Evolutionary conservation across 2,329 filamentous ascomycete species (phyloP).

Genomic region (Metarhizium brunneum): DNA sequence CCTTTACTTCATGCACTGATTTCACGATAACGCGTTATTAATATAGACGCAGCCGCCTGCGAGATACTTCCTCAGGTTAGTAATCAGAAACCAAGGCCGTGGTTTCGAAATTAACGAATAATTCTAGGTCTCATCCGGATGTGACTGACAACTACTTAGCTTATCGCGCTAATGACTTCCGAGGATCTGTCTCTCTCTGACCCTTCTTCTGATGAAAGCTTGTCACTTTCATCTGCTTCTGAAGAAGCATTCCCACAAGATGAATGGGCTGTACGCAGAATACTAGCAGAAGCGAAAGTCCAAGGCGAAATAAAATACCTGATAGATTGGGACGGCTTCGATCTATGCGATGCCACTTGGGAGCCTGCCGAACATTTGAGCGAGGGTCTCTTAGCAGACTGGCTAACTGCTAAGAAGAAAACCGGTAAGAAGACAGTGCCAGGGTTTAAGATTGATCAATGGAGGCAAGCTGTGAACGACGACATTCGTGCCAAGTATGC

Average conservation of each 20-base stretch:
- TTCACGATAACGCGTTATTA: too few species aligned
- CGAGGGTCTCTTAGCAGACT: constrained; percentile 27
- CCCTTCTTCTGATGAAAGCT: constrained; percentile 13
- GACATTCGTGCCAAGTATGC: constrained; percentile 19
- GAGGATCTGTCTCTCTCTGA: neutral
- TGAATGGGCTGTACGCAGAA: constrained; percentile 40
- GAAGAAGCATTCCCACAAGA: constrained; percentile 23
- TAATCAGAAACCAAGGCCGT: neutral
- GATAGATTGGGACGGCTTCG: constrained; percentile 27
- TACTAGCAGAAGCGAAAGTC: constrained; percentile 36
- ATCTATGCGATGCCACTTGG: constrained; percentile 33
- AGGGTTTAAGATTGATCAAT: constrained; percentile 30
- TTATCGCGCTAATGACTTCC: neutral
- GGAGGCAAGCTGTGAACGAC: constrained; percentile 21
- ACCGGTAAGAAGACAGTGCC: constrained; percentile 21
- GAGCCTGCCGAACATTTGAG: constrained; percentile 38
- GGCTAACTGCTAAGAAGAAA: constrained; percentile 32
- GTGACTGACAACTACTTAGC: neutral
- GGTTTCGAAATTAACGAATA: neutral
- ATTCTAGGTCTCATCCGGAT: neutral
- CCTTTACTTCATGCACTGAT: too few species aligned
- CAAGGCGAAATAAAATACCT: constrained; percentile 21
- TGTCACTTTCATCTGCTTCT: constrained; percentile 24
- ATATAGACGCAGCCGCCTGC: neutral
- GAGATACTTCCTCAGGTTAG: neutral